Conservation (phyloP, 2,329 filamentous ascomycete species). For the Ilyonectria robusta region DNA sequence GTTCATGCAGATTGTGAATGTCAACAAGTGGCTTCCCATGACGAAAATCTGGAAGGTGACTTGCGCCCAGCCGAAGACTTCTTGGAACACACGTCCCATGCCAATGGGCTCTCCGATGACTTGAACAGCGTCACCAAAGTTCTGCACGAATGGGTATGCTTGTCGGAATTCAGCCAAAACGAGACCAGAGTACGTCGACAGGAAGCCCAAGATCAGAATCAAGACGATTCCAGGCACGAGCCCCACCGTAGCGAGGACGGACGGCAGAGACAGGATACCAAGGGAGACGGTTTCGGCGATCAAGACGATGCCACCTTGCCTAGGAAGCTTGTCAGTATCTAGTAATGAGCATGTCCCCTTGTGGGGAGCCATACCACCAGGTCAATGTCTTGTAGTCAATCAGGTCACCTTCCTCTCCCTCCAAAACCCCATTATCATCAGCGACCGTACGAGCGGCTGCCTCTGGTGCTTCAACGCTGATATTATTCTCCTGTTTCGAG, state of each 20-base stretch:
- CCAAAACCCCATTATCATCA: constrained; percentile 17
- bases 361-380: constrained; percentile 53
- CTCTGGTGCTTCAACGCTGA: not conserved
- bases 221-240: constrained; percentile 81
- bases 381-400: constrained; percentile 56
- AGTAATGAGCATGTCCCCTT: accelerated
- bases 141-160: constrained; percentile 76
- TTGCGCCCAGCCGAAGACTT: constrained; percentile 72
- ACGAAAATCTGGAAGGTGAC: constrained; percentile 76
- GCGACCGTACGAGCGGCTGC: not conserved
- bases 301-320: constrained; percentile 61
- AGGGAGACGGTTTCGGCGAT: constrained; percentile 62
- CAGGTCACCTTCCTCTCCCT: constrained; percentile 37
- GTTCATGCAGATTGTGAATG: constrained; percentile 77
- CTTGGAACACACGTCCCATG: constrained; percentile 68
- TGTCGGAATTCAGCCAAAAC: constrained; percentile 77
- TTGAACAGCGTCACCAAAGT: constrained; percentile 76
- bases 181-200: constrained; percentile 76
- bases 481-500: not conserved
- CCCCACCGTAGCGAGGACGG: constrained; percentile 79
- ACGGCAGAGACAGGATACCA: constrained; percentile 80
- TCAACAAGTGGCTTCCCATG: constrained; percentile 78
- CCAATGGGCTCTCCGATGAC: constrained; percentile 63
- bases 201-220: constrained; percentile 75
- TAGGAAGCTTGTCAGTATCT: constrained; percentile 15